Evolutionary conservation across 1,284 basidiomycete genomes (phyloP).

Genomic region (Schizophyllum amplum): DNA sequence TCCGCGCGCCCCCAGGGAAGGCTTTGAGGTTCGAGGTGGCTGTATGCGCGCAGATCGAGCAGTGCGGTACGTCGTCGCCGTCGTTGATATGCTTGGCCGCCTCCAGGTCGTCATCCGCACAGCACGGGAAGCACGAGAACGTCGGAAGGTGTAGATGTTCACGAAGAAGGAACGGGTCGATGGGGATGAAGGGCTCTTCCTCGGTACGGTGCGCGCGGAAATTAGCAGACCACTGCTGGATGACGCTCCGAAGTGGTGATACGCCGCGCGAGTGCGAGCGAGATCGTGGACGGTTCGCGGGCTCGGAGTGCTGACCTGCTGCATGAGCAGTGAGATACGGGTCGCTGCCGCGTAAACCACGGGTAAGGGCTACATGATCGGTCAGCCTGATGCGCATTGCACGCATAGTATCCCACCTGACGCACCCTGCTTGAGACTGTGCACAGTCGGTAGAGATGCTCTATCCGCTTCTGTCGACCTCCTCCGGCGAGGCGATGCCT

Average conservation of each 20-base stretch:
- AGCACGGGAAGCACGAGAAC: slow-evolving; percentile 13
- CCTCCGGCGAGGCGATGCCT: slow-evolving; percentile 28
- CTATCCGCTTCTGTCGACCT: slow-evolving; percentile 10
- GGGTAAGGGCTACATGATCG: slow-evolving; percentile 22
- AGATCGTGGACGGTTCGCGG: slow-evolving; percentile 24
- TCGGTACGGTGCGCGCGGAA: slow-evolving; percentile 19
- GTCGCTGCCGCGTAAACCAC: slow-evolving; percentile 17
- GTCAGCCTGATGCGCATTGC: slow-evolving; percentile 15
- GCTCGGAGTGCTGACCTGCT: slow-evolving; percentile 4
- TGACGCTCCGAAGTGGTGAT: slow-evolving; percentile 30
- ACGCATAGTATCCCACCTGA: slow-evolving; percentile 3
- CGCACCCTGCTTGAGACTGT: slow-evolving; percentile 15
- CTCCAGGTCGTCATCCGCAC: slow-evolving; percentile 1
- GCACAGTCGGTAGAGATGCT: background rate
- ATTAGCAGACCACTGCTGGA: slow-evolving; percentile 31
- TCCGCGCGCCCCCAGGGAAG: slow-evolving; percentile 16
- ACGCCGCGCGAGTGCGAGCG: slow-evolving; percentile 29
- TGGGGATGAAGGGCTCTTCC: slow-evolving; percentile 35
- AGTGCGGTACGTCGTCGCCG: slow-evolving; percentile 14
- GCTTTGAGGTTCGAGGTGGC: slow-evolving; percentile 15
- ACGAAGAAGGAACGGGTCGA: slow-evolving; percentile 27
- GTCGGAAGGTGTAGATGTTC: slow-evolving; percentile 19
- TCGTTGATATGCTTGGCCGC: slow-evolving; percentile 16
- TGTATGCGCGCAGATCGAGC: slow-evolving; percentile 18
- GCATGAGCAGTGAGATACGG: slow-evolving; percentile 9